Conservation (phyloP, 1,284 basidiomycete genomes). For the Stereum hirsutum region DNA sequence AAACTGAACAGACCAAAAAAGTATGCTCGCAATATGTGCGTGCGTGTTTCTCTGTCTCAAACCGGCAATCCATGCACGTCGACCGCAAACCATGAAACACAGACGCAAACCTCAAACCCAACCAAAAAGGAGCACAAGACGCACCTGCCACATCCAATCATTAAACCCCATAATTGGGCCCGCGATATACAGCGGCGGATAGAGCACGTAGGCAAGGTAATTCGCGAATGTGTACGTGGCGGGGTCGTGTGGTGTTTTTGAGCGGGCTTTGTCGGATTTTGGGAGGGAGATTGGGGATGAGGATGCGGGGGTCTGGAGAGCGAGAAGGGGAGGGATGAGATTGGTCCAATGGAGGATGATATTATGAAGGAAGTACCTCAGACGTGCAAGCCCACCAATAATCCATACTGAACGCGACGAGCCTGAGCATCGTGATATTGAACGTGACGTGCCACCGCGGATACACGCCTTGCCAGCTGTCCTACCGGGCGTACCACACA, state of each 20-base stretch:
- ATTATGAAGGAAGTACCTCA: constrained; percentile 30
- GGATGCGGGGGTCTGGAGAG: too few species aligned
- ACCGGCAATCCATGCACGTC: constrained; percentile 21
- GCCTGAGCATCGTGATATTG: constrained; percentile 94
- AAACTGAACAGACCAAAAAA: too few species aligned
- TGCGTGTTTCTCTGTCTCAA: too few species aligned
- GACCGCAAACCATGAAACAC: constrained; percentile 32
- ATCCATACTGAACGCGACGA: constrained; percentile 91
- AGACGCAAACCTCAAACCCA: neutral
- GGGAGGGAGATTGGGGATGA: too few species aligned
- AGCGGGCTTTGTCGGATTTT: constrained; percentile 59
- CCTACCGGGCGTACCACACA: constrained; percentile 33
- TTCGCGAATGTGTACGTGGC: constrained; percentile 46
- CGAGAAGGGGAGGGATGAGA: too few species aligned
- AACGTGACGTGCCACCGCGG: constrained; percentile 92
- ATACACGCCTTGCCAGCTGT: constrained; percentile 58
- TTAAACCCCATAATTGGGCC: constrained; percentile 97
- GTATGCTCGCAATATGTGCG: too few species aligned
- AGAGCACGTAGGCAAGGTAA: constrained; percentile 74
- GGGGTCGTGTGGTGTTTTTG: constrained; percentile 30
- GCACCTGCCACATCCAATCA: constrained; percentile 87
- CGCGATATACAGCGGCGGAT: constrained; percentile 92
- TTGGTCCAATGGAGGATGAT: neutral
- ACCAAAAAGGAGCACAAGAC: constrained; percentile 12
- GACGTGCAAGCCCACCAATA: constrained; percentile 70